These are phyloP conservation scores for Saccharomyces pastorianus DNA, from an alignment of 1,139 yeast species.

Conservation along the genomic window DNA sequence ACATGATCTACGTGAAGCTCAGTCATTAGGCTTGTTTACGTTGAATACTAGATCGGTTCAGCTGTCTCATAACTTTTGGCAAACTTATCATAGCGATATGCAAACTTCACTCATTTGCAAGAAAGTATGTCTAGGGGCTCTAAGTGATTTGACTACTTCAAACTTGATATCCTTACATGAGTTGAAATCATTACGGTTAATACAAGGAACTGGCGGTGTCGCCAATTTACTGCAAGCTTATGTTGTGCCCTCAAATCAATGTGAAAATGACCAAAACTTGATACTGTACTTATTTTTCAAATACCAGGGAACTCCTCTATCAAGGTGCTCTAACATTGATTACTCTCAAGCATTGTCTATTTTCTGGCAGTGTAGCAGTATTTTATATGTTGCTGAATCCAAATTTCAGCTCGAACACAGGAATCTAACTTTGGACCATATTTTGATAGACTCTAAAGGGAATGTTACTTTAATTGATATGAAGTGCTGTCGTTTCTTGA, in stretches of 20 bases:
- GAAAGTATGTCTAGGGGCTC: slow-evolving; percentile 14
- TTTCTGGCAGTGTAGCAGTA: slow-evolving; percentile 40
- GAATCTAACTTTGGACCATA: slow-evolving; percentile 53
- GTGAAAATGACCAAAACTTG: neutral
- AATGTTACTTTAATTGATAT: slow-evolving; percentile 49
- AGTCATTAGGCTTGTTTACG: slow-evolving; percentile 20
- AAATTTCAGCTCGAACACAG: slow-evolving; percentile 50
- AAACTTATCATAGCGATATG: slow-evolving; percentile 2
- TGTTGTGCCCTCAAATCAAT: slow-evolving; percentile 7
- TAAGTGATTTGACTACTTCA: slow-evolving; percentile 16
- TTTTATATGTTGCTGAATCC: slow-evolving; percentile 42
- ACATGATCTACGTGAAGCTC: slow-evolving; percentile 8
- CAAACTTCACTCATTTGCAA: slow-evolving; percentile 14
- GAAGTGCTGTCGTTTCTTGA: slow-evolving; percentile 43
- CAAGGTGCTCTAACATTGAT: slow-evolving; percentile 6
- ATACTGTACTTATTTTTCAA: neutral
- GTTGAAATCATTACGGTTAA: slow-evolving; percentile 7
- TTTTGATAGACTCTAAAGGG: slow-evolving; percentile 34
- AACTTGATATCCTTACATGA: slow-evolving; percentile 17
- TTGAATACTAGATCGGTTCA: slow-evolving; percentile 13
- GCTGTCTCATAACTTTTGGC: slow-evolving; percentile 18
- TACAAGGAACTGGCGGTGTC: neutral
- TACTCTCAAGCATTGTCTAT: slow-evolving; percentile 36
- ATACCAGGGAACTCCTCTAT: neutral
- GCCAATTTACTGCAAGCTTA: neutral